Evolutionary conservation across 495 filamentous ascomycete genomes (phyloP).

Genomic region (Staphylotrichum longicolle): DNA sequence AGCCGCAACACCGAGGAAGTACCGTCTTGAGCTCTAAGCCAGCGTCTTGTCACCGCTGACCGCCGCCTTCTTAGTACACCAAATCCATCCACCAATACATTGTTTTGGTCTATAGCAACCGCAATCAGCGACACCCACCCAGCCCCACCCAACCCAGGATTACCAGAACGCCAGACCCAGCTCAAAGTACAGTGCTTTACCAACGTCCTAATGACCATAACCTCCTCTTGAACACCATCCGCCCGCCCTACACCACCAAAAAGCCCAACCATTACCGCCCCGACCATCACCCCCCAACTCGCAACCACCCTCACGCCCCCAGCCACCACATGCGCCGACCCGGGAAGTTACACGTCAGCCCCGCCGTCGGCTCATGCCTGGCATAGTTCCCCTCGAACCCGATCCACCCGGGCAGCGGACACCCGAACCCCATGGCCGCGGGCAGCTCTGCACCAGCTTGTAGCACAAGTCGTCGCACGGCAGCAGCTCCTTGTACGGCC

Average conservation of each 20-base stretch:
- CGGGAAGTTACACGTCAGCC: conserved; percentile 48
- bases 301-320: conserved; percentile 19
- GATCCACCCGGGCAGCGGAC: conserved; percentile 55
- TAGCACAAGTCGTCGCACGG: conserved; percentile 86
- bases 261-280: conserved; percentile 18
- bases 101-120: no score
- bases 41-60: no score
- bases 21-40: no score
- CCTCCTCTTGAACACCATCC: background rate
- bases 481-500: conserved; percentile 90
- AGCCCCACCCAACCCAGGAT: no score
- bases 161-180: background rate
- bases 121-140: no score
- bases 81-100: no score
- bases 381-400: conserved; percentile 70
- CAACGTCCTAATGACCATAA: background rate
- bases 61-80: no score
- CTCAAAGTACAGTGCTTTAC: background rate
- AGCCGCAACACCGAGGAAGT: no score
- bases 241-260: conserved; percentile 3
- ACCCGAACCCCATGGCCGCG: conserved; percentile 70
- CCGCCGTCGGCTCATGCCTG: conserved; percentile 24
- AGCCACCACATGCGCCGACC: conserved; percentile 41
- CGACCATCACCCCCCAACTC: conserved; percentile 20
- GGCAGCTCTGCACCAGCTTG: conserved; percentile 77